Percentiles rank a stretch among this genome's conserved stretches.
Evolutionary conservation across 2,329 filamentous ascomycete genomes (phyloP).

Genomic region (Rutstroemia sp.): DNA sequence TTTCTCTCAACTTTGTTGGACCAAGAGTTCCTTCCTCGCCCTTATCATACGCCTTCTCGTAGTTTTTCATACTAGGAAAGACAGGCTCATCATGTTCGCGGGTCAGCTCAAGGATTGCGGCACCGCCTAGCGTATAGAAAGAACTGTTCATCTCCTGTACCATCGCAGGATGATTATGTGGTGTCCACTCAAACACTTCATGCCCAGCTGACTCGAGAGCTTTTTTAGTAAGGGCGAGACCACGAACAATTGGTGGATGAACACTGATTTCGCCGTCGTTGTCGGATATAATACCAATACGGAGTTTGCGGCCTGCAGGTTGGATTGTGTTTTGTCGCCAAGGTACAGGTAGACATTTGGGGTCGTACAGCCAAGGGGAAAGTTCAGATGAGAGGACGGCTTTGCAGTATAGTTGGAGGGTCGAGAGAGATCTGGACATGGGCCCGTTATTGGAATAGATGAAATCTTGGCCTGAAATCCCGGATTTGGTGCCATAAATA

Average conservation of each 20-base stretch:
- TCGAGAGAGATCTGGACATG: slow-evolving; percentile 1
- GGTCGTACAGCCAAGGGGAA: slow-evolving; percentile 29
- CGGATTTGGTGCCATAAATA: slow-evolving; percentile 5
- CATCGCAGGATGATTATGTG: slow-evolving; percentile 30
- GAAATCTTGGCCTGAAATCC: slow-evolving; percentile 9
- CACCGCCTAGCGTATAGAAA: slow-evolving; percentile 29
- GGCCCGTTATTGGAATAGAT: slow-evolving; percentile 7
- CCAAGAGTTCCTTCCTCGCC: slow-evolving; percentile 25
- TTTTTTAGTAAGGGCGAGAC: not conserved
- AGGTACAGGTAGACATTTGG: slow-evolving; percentile 28
- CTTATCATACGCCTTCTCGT: slow-evolving; percentile 22
- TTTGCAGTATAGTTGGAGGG: slow-evolving; percentile 9
- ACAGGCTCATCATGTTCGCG: slow-evolving; percentile 24
- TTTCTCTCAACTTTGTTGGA: slow-evolving; percentile 26
- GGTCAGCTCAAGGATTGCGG: slow-evolving; percentile 26
- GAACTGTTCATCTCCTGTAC: slow-evolving; percentile 22
- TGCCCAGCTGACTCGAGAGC: slow-evolving; percentile 3
- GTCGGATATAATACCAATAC: slow-evolving; percentile 12
- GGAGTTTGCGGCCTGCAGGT: slow-evolving; percentile 13
- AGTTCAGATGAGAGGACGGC: slow-evolving; percentile 12
- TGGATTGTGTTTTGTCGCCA: slow-evolving; percentile 21
- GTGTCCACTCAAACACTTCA: slow-evolving; percentile 5
- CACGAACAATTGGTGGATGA: slow-evolving; percentile 6
- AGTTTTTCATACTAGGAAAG: slow-evolving; percentile 25
- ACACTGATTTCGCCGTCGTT: slow-evolving; percentile 6